Evolutionary conservation across 371 early-diverging fungal genomes (phyloP).

Genomic region (Coemansia sp.): DNA sequence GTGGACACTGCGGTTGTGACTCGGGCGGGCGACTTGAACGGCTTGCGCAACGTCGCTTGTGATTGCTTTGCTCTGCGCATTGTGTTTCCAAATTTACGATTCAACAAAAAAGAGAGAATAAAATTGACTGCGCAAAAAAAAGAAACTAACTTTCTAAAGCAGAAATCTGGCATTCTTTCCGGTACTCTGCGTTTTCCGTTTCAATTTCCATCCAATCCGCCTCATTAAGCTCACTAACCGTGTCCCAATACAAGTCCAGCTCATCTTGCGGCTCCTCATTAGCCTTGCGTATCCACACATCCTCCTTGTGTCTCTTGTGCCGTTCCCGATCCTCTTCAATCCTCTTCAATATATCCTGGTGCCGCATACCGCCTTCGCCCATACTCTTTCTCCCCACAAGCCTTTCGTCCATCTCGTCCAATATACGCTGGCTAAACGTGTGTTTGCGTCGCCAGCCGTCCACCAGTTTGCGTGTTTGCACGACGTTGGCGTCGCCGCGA

Average conservation of each 20-base stretch:
- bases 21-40: conserved; percentile 45
- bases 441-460: conserved; percentile 28
- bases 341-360: conserved; percentile 65
- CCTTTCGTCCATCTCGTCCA: conserved; percentile 24
- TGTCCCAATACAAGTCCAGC: conserved; percentile 65
- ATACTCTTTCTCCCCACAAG: background rate
- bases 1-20: background rate
- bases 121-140: background rate
- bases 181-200: conserved; percentile 58
- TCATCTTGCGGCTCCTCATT: conserved; percentile 61
- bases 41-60: conserved; percentile 24
- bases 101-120: background rate
- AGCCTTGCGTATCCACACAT: conserved; percentile 68
- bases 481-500: conserved; percentile 69
- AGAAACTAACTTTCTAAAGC: background rate
- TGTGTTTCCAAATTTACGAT: conserved; percentile 1
- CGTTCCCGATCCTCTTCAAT: conserved; percentile 82
- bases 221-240: conserved; percentile 61
- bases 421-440: conserved; percentile 6
- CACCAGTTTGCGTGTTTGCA: conserved; percentile 64
- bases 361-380: conserved; percentile 47
- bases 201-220: conserved; percentile 63
- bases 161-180: conserved; percentile 39
- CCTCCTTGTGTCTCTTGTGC: conserved; percentile 72
- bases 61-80: conserved; percentile 21